phyloP scores from a whole-genome alignment of 2,329 filamentous ascomycete species.

The Stachybotrys chlorohalonatus region DNA sequence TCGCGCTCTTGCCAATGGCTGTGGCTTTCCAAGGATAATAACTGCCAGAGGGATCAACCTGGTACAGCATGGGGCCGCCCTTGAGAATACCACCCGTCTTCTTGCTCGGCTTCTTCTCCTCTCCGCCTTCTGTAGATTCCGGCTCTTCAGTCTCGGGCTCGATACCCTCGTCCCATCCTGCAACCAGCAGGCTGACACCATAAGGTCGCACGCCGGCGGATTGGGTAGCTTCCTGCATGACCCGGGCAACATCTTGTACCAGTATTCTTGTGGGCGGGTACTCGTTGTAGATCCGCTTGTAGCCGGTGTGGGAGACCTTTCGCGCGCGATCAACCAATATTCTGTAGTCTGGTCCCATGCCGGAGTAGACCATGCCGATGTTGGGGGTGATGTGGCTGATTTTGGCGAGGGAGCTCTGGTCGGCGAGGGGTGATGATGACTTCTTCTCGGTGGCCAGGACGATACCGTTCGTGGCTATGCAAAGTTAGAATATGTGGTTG shows the following conservation, averaged over 20 bases:
- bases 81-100: conserved; percentile 96
- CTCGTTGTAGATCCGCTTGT: conserved; percentile 99
- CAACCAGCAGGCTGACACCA: conserved; percentile 89
- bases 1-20: conserved; percentile 96
- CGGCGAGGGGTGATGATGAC: conserved; percentile 93
- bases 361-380: conserved; percentile 99
- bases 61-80: conserved; percentile 94
- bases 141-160: conserved; percentile 70
- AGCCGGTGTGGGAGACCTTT: conserved; percentile 95
- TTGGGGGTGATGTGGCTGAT: conserved; percentile 97
- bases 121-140: conserved; percentile 47
- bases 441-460: conserved; percentile 99
- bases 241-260: conserved; percentile 93
- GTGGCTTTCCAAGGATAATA: conserved; percentile 99
- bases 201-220: conserved; percentile 96
- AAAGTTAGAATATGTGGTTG: conserved; percentile 9
- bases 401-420: conserved; percentile 90
- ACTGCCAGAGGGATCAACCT: conserved; percentile 96
- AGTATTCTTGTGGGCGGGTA: conserved; percentile 99
- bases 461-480: conserved; percentile 88
- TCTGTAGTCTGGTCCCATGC: conserved; percentile 98
- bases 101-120: conserved; percentile 66
- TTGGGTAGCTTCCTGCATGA: conserved; percentile 98
- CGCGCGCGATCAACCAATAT: conserved; percentile 95
- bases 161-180: conserved; percentile 96